phyloP scores from a whole-genome alignment of 2,329 filamentous ascomycete genomes.

The Coniochaeta ligniaria region DNA sequence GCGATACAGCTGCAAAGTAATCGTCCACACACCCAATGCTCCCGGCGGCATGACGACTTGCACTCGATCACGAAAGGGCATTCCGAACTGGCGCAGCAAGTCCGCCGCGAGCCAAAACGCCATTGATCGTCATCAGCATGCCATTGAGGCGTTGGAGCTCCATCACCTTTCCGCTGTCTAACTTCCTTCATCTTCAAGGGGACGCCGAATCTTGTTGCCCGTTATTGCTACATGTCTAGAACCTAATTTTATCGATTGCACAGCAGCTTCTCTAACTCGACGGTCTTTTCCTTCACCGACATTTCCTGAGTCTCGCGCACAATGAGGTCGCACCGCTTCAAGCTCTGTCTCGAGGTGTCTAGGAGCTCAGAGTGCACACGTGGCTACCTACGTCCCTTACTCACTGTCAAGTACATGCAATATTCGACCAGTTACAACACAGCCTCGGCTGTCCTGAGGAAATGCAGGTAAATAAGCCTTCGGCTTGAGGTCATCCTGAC shows the following conservation, averaged over 20 bases:
- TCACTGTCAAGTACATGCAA: background rate
- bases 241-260: background rate
- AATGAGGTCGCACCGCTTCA: background rate
- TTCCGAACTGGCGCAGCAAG: no score
- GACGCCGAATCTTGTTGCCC: background rate
- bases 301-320: background rate
- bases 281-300: background rate
- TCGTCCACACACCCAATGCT: no score
- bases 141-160: background rate
- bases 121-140: no score
- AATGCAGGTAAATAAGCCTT: background rate
- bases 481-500: background rate
- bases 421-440: background rate
- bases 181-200: no score
- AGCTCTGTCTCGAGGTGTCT: background rate
- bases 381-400: background rate
- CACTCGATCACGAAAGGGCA: no score
- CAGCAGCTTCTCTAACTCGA: background rate
- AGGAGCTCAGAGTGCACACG: background rate
- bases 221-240: background rate
- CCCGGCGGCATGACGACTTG: no score
- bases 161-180: background rate
- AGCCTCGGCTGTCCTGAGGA: background rate
- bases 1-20: no score
- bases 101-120: no score